Evolutionary conservation across 176 grass and related monocot genomes (phyloP).

Genomic region (Zea luxurians): DNA sequence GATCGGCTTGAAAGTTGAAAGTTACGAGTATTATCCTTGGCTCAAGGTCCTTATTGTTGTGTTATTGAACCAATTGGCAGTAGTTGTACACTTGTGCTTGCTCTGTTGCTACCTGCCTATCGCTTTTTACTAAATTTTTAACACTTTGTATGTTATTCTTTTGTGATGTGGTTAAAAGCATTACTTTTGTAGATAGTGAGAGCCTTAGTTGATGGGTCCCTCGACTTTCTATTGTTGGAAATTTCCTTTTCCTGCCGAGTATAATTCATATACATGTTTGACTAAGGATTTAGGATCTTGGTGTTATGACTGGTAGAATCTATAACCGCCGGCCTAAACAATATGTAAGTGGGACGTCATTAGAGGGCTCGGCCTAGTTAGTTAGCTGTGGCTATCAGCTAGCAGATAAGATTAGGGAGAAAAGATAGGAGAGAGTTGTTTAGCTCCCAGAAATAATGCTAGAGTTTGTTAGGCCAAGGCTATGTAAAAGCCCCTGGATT

Average conservation of each 20-base stretch:
- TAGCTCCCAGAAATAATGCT: too few species aligned
- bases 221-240: conserved; percentile 33
- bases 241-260: conserved; percentile 7
- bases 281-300: not conserved
- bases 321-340: too few species aligned
- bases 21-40: conserved; percentile 19
- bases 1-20: conserved; percentile 14
- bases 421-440: too few species aligned
- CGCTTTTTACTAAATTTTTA: conserved; percentile 14
- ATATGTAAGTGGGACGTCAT: too few species aligned
- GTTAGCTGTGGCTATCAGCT: too few species aligned
- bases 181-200: conserved; percentile 23
- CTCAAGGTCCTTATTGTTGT: conserved; percentile 1
- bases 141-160: not conserved
- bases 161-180: not conserved
- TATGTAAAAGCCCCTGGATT: too few species aligned
- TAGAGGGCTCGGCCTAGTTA: too few species aligned
- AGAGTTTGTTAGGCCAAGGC: too few species aligned
- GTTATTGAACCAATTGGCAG: conserved; percentile 27
- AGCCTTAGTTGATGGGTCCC: conserved; percentile 4
- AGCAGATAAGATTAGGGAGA: too few species aligned
- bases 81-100: not conserved
- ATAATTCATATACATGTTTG: conserved; percentile 13
- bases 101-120: conserved; percentile 1
- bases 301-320: not conserved